phyloP scores from a whole-genome alignment of 352 stramenopile species.

The Phytopythium sindhum region DNA sequence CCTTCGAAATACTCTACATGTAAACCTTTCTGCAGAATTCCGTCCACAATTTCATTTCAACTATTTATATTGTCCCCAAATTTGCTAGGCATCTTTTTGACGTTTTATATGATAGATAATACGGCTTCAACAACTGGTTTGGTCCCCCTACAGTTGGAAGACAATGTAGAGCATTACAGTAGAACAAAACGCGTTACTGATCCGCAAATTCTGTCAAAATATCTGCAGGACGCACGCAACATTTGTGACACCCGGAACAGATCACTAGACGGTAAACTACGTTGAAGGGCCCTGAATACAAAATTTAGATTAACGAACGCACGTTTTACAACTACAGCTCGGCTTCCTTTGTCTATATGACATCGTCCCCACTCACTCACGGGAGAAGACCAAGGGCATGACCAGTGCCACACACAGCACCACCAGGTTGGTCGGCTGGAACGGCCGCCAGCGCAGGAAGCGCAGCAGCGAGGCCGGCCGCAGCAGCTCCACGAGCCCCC shows the following conservation, averaged over 20 bases:
- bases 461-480: conserved; percentile 24
- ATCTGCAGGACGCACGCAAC: too few species aligned
- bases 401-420: conserved; percentile 35
- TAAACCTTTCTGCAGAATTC: background rate
- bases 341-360: too few species aligned
- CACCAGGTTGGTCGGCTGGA: conserved; percentile 36
- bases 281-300: background rate
- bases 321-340: background rate
- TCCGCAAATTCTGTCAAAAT: background rate
- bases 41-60: too few species aligned
- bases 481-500: conserved; percentile 8
- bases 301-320: background rate
- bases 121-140: background rate
- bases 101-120: too few species aligned
- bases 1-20: background rate
- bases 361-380: background rate
- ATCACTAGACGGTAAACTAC: too few species aligned
- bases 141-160: background rate
- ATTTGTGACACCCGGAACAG: too few species aligned
- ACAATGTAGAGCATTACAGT: background rate
- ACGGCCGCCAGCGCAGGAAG: conserved; percentile 29
- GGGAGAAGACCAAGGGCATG: conserved; percentile 28
- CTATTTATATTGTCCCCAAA: too few species aligned
- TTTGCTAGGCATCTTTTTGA: too few species aligned
- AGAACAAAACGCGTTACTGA: background rate